phyloP scores from a whole-genome alignment of 176 grass and related monocot genomes.

The Rhynchospora pubera region DNA sequence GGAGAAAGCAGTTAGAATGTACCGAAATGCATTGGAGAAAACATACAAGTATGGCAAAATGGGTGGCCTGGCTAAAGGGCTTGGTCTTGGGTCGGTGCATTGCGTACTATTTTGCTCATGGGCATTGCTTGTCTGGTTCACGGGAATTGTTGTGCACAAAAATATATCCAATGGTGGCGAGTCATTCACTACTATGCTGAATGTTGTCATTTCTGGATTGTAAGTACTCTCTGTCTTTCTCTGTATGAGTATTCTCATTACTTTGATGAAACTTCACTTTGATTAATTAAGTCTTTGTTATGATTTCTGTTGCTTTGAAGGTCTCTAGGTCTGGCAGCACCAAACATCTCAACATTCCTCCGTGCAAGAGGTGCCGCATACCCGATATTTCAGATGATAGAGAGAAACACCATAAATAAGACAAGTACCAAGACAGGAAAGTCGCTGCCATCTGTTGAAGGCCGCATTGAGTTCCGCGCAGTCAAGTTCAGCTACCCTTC shows the following conservation, averaged over 20 bases:
- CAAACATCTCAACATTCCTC: conserved; percentile 81
- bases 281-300: not conserved
- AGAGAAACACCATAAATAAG: conserved; percentile 61
- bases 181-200: conserved; percentile 97
- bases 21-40: conserved; percentile 48
- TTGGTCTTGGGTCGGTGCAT: conserved; percentile 86
- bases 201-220: conserved; percentile 83
- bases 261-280: not conserved
- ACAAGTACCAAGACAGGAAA: conserved; percentile 42
- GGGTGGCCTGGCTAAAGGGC: conserved; percentile 77
- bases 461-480: conserved; percentile 56
- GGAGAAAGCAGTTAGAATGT: conserved; percentile 71
- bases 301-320: conserved; percentile 16
- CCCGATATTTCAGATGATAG: conserved; percentile 97
- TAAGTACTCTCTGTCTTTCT: conserved; percentile 19
- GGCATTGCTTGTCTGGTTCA: conserved; percentile 95
- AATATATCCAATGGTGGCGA: conserved; percentile 82
- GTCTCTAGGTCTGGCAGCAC: conserved; percentile 77
- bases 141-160: conserved; percentile 71
- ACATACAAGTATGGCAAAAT: conserved; percentile 91
- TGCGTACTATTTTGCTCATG: conserved; percentile 81
- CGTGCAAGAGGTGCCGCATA: conserved; percentile 69
- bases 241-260: not conserved
- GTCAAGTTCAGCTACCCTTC: conserved; percentile 84
- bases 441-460: conserved; percentile 45